Percentiles rank a stretch among this genome's conserved stretches.
Conservation (phyloP, 768 basidiomycete species). For the Mycena latifolia region DNA sequence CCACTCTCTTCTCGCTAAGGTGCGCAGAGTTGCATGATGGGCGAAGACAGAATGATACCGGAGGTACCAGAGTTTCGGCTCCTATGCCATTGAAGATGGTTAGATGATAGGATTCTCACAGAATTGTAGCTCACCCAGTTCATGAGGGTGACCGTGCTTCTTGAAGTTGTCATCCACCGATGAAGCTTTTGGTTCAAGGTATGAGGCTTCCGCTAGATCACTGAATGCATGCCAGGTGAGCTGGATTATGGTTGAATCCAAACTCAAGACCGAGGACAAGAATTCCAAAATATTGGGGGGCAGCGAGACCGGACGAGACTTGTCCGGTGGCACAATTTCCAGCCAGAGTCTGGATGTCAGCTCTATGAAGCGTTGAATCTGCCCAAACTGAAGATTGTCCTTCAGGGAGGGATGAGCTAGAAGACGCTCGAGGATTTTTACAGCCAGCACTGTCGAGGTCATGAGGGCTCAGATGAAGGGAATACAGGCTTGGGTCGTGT, state of each 20-base stretch:
- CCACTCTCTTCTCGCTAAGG: no score
- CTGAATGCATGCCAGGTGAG: slow-evolving; percentile 15
- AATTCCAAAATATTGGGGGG: neutral
- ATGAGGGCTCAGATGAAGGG: no score
- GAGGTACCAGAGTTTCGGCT: no score
- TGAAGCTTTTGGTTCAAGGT: neutral
- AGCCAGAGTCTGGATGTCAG: neutral
- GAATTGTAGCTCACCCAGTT: no score
- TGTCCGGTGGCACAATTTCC: slow-evolving; percentile 1
- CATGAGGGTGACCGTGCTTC: no score
- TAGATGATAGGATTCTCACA: no score
- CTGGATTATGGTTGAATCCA: neutral
- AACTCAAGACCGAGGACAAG: neutral
- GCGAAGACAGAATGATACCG: no score
- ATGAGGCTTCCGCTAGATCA: neutral
- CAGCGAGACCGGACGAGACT: neutral
- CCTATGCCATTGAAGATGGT: no score
- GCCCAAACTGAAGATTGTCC: neutral
- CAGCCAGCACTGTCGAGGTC: no score
- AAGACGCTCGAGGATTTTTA: neutral
- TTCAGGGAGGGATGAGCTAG: neutral
- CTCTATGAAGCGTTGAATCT: slow-evolving; percentile 7
- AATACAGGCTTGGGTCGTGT: no score
- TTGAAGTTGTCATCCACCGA: no score
- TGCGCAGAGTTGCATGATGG: no score